phyloP scores from a whole-genome alignment of 768 basidiomycete genomes.

The Auricularia cornea region DNA sequence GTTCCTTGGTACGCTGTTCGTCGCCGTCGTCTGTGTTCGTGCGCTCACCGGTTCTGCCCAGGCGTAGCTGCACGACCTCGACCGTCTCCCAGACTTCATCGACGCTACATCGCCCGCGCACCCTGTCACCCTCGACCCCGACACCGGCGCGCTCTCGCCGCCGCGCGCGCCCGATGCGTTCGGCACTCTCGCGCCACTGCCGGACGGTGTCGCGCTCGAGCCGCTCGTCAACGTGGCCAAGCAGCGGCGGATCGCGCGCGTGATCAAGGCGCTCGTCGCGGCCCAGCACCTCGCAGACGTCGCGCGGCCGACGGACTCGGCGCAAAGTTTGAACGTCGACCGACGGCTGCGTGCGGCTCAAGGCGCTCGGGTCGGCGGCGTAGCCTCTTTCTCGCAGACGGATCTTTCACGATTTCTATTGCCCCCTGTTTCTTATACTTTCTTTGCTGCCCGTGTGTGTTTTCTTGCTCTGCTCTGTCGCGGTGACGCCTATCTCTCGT shows the following conservation, averaged over 20 bases:
- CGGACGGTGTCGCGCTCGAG: constrained; percentile 67
- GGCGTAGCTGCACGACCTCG: constrained; percentile 63
- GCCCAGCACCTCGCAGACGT: constrained; percentile 71
- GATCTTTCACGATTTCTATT: too few relatives aligned
- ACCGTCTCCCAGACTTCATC: constrained; percentile 66
- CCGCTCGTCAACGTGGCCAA: constrained; percentile 86
- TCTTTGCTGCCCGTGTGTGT: background rate
- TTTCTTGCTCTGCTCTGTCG: background rate
- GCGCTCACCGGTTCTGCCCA: constrained; percentile 19
- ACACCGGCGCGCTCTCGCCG: constrained; percentile 54
- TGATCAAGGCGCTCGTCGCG: constrained; percentile 72
- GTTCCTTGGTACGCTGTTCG: constrained; percentile 57
- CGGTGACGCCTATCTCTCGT: too few relatives aligned
- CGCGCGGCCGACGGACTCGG: constrained; percentile 17
- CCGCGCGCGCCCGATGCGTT: constrained; percentile 77
- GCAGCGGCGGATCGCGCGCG: constrained; percentile 70
- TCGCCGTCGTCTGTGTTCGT: too few relatives aligned
- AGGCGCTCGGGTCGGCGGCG: constrained; percentile 29
- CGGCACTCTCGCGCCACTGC: constrained; percentile 59
- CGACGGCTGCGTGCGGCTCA: constrained; percentile 65
- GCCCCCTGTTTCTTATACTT: too few relatives aligned
- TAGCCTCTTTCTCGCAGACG: too few relatives aligned
- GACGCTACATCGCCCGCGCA: constrained; percentile 56
- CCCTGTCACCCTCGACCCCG: constrained; percentile 53
- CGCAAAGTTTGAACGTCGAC: constrained; percentile 57